A percentile compares a stretch with the other conserved stretches of the same genome.
Evolutionary conservation across 169 alveolate species (phyloP).

Genomic region (Ichthyophthirius multifiliis): DNA sequence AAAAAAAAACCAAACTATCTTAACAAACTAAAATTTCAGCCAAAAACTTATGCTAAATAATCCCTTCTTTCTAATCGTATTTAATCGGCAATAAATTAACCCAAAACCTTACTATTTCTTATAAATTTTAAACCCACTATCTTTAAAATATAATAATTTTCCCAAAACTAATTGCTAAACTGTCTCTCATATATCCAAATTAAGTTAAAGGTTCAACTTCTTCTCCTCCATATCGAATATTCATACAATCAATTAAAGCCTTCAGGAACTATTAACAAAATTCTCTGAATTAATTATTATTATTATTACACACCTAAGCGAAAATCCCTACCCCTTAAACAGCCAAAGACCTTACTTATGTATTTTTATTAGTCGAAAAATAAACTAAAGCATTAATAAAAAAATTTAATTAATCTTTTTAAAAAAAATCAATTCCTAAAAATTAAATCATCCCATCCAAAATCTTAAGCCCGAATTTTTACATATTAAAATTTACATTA

Average conservation of each 20-base stretch:
- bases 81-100: conserved; percentile 56
- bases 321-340: conserved; percentile 80
- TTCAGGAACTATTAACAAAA: conserved; percentile 41
- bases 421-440: conserved; percentile 64
- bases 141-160: conserved; percentile 66
- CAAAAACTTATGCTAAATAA: conserved; percentile 53
- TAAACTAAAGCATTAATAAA: conserved; percentile 55
- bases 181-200: conserved; percentile 81
- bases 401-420: conserved; percentile 51
- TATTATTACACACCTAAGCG: conserved; percentile 54
- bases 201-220: conserved; percentile 60
- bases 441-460: conserved; percentile 84
- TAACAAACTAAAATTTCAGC: conserved; percentile 32
- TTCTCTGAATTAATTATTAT: conserved; percentile 40
- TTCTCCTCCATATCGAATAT: conserved; percentile 49
- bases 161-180: conserved; percentile 80
- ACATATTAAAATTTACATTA: conserved; percentile 51
- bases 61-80: conserved; percentile 69
- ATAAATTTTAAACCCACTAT: conserved; percentile 15
- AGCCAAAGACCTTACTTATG: conserved; percentile 85
- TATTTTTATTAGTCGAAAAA: conserved; percentile 46
- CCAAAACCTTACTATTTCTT: conserved; percentile 52
- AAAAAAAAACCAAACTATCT: not conserved
- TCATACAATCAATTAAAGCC: conserved; percentile 47
- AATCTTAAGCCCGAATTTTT: conserved; percentile 63